Evolutionary conservation across 176 grass and related monocot genomes (phyloP).

Genomic region (Poa annua): DNA sequence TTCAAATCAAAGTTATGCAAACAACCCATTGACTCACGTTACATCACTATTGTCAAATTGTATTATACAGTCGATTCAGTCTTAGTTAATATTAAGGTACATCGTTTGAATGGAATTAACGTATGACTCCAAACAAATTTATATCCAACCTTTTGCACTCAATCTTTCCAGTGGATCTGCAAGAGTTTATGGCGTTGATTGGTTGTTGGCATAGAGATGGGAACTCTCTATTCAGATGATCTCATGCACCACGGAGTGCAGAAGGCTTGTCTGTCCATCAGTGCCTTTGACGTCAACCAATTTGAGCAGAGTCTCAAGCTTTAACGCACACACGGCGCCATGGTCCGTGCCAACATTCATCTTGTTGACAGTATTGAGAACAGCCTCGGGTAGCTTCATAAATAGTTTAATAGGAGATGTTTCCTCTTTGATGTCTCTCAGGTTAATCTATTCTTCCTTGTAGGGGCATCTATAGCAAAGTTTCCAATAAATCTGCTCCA

Average conservation of each 20-base stretch:
- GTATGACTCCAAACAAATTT: too few relatives aligned
- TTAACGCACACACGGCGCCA: conserved; percentile 85
- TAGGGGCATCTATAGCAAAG: too few relatives aligned
- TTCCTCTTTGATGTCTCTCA: conserved; percentile 89
- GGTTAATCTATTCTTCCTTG: conserved; percentile 93
- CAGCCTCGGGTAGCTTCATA: conserved; percentile 88
- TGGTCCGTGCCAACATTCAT: conserved; percentile 99
- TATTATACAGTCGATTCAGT: too few relatives aligned
- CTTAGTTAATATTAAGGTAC: too few relatives aligned
- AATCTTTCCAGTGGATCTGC: conserved; percentile 60
- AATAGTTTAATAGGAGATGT: conserved; percentile 64
- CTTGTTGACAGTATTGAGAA: conserved; percentile 92
- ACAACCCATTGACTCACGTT: too few relatives aligned
- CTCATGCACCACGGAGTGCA: conserved; percentile 95
- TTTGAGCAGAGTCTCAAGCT: conserved; percentile 94
- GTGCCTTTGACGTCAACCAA: conserved; percentile 92
- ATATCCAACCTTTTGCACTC: conserved; percentile 75
- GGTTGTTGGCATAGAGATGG: conserved; percentile 48
- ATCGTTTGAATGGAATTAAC: too few relatives aligned
- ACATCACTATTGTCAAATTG: too few relatives aligned
- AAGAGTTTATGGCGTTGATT: conserved; percentile 52
- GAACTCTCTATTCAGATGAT: conserved; percentile 74
- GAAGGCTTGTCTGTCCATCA: conserved; percentile 87
- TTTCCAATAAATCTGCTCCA: conserved; percentile 76
- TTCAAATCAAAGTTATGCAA: too few relatives aligned